phyloP scores from a whole-genome alignment of 768 basidiomycete genomes.

The Strobilomyces echinocephalus region DNA sequence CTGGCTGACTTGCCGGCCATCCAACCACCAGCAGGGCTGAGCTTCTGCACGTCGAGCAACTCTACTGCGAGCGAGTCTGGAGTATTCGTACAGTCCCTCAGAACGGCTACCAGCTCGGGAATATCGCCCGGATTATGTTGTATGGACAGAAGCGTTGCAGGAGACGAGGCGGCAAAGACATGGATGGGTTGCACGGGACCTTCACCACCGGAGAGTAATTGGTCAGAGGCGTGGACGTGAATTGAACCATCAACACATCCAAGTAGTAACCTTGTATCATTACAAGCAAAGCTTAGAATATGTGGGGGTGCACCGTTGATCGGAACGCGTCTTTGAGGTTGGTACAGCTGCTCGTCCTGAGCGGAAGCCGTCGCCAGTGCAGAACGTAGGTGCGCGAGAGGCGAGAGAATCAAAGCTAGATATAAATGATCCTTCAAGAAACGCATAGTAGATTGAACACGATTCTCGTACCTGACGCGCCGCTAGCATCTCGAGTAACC shows the following conservation, averaged over 20 bases:
- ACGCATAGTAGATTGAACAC: not conserved
- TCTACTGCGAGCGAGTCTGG: slow-evolving; percentile 47
- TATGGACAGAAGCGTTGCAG: slow-evolving; percentile 49
- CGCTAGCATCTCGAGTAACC: slow-evolving; percentile 35
- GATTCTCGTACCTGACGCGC: slow-evolving; percentile 35
- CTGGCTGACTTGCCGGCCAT: slow-evolving; percentile 44
- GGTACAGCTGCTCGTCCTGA: slow-evolving; percentile 39
- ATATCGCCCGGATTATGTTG: slow-evolving; percentile 60
- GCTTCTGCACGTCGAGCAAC: slow-evolving; percentile 52
- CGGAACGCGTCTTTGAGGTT: slow-evolving; percentile 48
- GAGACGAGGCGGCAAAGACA: slow-evolving; percentile 40
- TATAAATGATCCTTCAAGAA: not conserved
- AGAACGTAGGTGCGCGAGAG: slow-evolving; percentile 55
- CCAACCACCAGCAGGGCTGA: slow-evolving; percentile 49
- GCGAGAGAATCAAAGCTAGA: slow-evolving; percentile 58
- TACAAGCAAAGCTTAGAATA: slow-evolving; percentile 51
- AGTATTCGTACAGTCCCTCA: slow-evolving; percentile 36
- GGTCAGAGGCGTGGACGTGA: slow-evolving; percentile 52
- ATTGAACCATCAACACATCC: slow-evolving; percentile 57
- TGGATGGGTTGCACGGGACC: slow-evolving; percentile 45
- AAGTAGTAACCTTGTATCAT: slow-evolving; percentile 58
- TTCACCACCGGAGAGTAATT: slow-evolving; percentile 44
- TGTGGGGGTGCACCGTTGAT: slow-evolving; percentile 46
- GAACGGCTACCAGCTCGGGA: slow-evolving; percentile 54
- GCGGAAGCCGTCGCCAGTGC: slow-evolving; percentile 42